Percentiles rank a stretch among this genome's conserved stretches.
Evolutionary conservation across 148 eudicot species (phyloP).

Genomic region (Chenopodium album): DNA sequence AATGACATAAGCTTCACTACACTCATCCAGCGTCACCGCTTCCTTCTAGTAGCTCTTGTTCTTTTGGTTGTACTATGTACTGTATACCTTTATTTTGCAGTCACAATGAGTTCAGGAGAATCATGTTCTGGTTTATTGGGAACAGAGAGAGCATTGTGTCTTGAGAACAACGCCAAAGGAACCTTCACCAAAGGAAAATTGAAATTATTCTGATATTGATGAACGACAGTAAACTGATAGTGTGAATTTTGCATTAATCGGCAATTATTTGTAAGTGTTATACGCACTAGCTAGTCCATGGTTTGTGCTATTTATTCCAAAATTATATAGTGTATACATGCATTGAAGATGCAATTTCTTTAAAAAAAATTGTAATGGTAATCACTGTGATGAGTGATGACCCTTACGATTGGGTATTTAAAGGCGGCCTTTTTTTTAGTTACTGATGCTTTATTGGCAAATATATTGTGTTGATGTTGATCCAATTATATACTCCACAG

Average conservation of each 20-base stretch:
- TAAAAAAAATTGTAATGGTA: background rate
- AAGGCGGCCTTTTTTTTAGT: background rate
- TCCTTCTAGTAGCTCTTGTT: constrained; percentile 74
- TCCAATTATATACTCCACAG: too few relatives aligned
- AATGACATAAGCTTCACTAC: constrained; percentile 59
- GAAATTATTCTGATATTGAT: constrained; percentile 39
- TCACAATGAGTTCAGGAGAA: constrained; percentile 55
- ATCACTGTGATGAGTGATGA: background rate
- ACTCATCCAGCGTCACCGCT: constrained; percentile 71
- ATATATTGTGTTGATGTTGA: too few relatives aligned
- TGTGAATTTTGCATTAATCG: background rate
- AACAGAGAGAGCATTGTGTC: constrained; percentile 57
- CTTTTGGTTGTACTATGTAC: constrained; percentile 77
- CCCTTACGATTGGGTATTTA: background rate
- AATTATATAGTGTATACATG: constrained; percentile 19
- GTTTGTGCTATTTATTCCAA: constrained; percentile 11
- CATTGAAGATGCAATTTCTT: background rate
- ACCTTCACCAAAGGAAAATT: constrained; percentile 56
- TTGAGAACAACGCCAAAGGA: constrained; percentile 43
- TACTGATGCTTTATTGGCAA: too few relatives aligned
- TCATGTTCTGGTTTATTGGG: constrained; percentile 62
- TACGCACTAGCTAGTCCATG: background rate
- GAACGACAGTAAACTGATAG: background rate
- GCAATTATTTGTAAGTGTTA: constrained; percentile 7
- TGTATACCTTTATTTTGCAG: constrained; percentile 81